phyloP scores from a whole-genome alignment of 2,329 filamentous ascomycete species.

The Endoconidiophora polonica region DNA sequence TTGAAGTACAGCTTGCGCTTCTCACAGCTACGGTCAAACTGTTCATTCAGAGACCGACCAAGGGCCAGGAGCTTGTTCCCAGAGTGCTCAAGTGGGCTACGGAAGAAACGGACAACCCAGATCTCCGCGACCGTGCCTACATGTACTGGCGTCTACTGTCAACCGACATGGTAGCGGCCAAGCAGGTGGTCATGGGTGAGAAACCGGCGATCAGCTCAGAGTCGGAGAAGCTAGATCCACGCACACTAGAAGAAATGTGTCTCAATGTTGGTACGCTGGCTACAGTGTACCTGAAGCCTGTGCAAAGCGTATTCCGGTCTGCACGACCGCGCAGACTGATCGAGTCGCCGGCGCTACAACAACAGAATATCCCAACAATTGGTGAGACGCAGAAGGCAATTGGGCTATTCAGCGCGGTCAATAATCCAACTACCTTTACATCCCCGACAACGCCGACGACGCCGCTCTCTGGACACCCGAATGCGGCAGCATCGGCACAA shows the following conservation, averaged over 20 bases:
- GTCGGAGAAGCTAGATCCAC: conserved; percentile 79
- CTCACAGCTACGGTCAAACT: conserved; percentile 94
- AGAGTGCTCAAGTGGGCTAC: conserved; percentile 97
- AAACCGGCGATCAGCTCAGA: conserved; percentile 95
- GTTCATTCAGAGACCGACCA: conserved; percentile 91
- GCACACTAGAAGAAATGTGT: conserved; percentile 91
- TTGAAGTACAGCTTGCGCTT: conserved; percentile 87
- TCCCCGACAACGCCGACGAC: background rate
- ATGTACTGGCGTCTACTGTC: conserved; percentile 99
- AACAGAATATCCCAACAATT: conserved; percentile 39
- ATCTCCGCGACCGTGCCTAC: conserved; percentile 86
- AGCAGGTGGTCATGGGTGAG: conserved; percentile 85
- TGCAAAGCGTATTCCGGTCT: conserved; percentile 88
- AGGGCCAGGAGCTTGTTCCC: conserved; percentile 82
- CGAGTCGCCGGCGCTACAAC: conserved; percentile 76
- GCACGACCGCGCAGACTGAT: conserved; percentile 64
- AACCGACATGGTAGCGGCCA: conserved; percentile 75
- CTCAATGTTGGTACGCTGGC: conserved; percentile 89
- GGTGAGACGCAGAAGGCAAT: conserved; percentile 42
- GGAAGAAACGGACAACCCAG: conserved; percentile 97
- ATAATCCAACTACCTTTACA: conserved; percentile 18
- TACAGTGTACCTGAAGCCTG: conserved; percentile 93
- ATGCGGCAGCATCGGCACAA: background rate
- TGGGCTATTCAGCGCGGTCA: conserved; percentile 37
- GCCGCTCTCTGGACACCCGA: background rate